Evolutionary conservation across 495 filamentous ascomycete genomes (phyloP), one percentile per base, ranked within the genome.

Genomic region (Elasticomyces elasticus): DNA sequence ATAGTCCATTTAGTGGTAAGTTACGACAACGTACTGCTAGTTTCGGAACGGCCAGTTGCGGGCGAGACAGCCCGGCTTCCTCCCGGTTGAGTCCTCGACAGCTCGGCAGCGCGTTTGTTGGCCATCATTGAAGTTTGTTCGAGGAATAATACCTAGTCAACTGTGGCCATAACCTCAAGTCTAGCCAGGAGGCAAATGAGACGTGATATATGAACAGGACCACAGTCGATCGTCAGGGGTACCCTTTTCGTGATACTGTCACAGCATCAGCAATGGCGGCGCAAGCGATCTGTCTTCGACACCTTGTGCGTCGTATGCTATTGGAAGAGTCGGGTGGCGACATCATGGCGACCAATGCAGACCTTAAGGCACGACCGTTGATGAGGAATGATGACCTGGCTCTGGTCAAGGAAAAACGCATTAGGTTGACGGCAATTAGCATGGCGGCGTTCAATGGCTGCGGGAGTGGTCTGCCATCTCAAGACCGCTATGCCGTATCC

Each of bases 321-420:
- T 56, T 60, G 53, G 57, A 35, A 51, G 52, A 10, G 26, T 35
- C 28, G 28, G 19, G 57, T 55, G 57, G 57, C 57, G 38, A 60
- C 45, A 26, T 19, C 12, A 24, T 47, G 3, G 45, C 17, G 50
- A 28, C 45, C 58, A 60, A 51, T 55, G 48, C 47, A 56, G 30
- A 48, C 51, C 51, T 22, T 56, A 46, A 52, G 58, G 56, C 51
- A 60, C 2, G 30, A 33, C 33, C 40, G 52, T 52, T 56, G 53
- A 25, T 17, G 41, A 33, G 30, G 11, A 40, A 31, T 9, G 28
- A 11, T 19, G 3, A 43, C 31, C 27, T 4, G 25, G 27, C 28
- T 15, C 24, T 31, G 22, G 37, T 35, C 48, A 19, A 17, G 37
- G 44, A 24, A 23, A 24, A 27, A 38, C 41, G 20, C 52, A 48